Percentiles rank a stretch among this genome's conserved stretches.
Conservation (phyloP, 768 basidiomycete genomes). For the Psilocybe subaeruginosa region DNA sequence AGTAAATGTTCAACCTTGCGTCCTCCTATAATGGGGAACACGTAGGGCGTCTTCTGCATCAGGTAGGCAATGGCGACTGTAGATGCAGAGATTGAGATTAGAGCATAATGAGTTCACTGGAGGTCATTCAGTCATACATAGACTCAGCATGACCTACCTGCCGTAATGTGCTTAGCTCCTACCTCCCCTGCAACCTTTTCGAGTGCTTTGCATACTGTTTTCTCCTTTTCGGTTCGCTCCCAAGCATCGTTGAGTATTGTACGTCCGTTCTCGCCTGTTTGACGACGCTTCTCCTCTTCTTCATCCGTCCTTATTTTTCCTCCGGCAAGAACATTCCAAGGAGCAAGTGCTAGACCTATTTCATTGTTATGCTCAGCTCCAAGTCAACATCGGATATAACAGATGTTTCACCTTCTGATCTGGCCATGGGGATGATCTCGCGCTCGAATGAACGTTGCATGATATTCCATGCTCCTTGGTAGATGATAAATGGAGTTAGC, state of each 20-base stretch:
- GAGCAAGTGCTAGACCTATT: slow-evolving; percentile 34
- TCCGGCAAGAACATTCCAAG: slow-evolving; percentile 35
- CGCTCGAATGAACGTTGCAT: slow-evolving; percentile 53
- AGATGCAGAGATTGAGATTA: background rate
- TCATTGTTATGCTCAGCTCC: background rate
- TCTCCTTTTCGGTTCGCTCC: slow-evolving; percentile 50
- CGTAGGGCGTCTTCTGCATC: slow-evolving; percentile 55
- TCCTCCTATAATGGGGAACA: slow-evolving; percentile 56
- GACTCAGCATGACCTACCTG: slow-evolving; percentile 32
- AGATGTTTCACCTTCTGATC: slow-evolving; percentile 37
- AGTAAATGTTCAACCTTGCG: slow-evolving; percentile 55
- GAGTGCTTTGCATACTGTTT: slow-evolving; percentile 42
- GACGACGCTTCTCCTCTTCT: slow-evolving; percentile 29
- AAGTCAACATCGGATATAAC: too few relatives aligned
- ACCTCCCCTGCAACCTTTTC: slow-evolving; percentile 55
- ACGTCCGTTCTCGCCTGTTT: slow-evolving; percentile 44
- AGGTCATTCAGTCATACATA: too few relatives aligned
- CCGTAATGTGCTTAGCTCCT: slow-evolving; percentile 47
- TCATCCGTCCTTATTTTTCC: slow-evolving; percentile 61
- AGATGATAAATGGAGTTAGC: slow-evolving; percentile 54
- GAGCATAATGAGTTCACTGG: background rate
- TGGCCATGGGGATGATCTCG: slow-evolving; percentile 54
- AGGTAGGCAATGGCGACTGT: slow-evolving; percentile 57
- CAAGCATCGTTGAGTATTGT: slow-evolving; percentile 32
- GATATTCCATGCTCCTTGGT: slow-evolving; percentile 52